Evolutionary conservation across 2,329 filamentous ascomycete species (phyloP), one percentile per base, ranked within the genome.

Genomic region (Fusarium heterosporum): DNA sequence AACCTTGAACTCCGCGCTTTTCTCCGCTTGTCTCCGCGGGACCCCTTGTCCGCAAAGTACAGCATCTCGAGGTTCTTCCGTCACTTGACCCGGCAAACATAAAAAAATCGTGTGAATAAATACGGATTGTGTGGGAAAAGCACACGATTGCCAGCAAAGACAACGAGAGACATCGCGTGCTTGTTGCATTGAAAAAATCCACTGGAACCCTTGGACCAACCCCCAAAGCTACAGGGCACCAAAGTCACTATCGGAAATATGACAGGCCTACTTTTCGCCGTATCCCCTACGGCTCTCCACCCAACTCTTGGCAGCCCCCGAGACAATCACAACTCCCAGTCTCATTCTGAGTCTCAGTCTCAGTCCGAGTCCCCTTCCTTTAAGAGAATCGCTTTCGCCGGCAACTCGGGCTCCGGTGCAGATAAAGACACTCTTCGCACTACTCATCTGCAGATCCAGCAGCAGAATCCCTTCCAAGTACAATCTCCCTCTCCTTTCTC

Each of bases 221-320:
- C n/a, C n/a, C n/a, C n/a, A 16, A n/a, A 36, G 32, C 32, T 36
- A 36, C 32, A 36, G 32, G 32, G 9, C 32, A 36, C 32, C n/a
- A 36, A 8, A 8, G 14, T n/a, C 32, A 34, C 30, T 34, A 34
- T 45, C 58, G 58, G 61, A 61, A 71, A 71, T 66, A 73, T 73
- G 71, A 70, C 71, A 73, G 71, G 68, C 62, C 52, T 71, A 29
- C 61, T 69, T 45, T 84, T 14, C 32, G 32, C 32, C 32, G 32
- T 36, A 8, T 36, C 83, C 67, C 82, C 84, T 58, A 79, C 79
- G 55, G 78, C 82, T 68, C 79, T 86, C 77, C 83, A 86, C 80
- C 82, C 83, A 73, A 78, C 77, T 66, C 80, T 86, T 75, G 81
- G 79, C 75, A 78, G 77, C 65, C 71, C 72, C 62, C 60, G 50